These are phyloP conservation scores for Castanospermum australe DNA, from an alignment of 306 rosid genomes.

Conservation along the genomic window DNA sequence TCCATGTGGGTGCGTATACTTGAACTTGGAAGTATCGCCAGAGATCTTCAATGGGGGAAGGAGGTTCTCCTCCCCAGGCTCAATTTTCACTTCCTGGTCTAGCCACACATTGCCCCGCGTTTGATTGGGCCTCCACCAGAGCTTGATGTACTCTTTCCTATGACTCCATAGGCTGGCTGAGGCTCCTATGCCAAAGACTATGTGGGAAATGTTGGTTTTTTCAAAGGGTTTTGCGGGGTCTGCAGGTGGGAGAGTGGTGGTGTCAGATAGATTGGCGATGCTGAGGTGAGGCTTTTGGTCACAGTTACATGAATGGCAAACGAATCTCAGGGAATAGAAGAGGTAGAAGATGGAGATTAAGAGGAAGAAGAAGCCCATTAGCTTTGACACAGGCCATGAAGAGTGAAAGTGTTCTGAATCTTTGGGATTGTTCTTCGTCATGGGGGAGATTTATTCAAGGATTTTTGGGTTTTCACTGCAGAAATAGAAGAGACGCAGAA, in stretches of 20 bases:
- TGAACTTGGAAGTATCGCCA: constrained; percentile 40
- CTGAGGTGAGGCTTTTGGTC: not conserved
- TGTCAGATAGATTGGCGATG: not conserved
- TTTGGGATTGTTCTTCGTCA: constrained; percentile 45
- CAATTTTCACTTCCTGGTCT: constrained; percentile 38
- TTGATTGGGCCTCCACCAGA: constrained; percentile 61
- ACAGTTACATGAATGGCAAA: constrained; percentile 19
- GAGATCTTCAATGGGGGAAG: constrained; percentile 52
- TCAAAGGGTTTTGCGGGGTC: not conserved
- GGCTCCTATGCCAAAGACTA: constrained; percentile 70
- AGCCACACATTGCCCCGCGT: constrained; percentile 67
- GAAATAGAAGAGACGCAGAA: not conserved
- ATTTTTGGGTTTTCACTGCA: not conserved
- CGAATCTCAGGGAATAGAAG: constrained; percentile 34
- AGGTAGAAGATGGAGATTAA: constrained; percentile 29
- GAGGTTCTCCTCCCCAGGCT: not conserved
- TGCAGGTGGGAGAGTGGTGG: not conserved
- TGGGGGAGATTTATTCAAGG: constrained; percentile 7
- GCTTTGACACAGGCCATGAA: constrained; percentile 39
- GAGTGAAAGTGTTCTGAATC: constrained; percentile 34
- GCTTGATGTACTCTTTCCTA: constrained; percentile 60
- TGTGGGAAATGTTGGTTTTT: constrained; percentile 58
- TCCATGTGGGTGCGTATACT: constrained; percentile 40
- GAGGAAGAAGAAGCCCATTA: constrained; percentile 31
- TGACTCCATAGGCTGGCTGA: constrained; percentile 55